These are phyloP conservation scores for Ceratocystis destructans DNA, from an alignment of 2,329 filamentous ascomycete genomes.

Conservation along the genomic window DNA sequence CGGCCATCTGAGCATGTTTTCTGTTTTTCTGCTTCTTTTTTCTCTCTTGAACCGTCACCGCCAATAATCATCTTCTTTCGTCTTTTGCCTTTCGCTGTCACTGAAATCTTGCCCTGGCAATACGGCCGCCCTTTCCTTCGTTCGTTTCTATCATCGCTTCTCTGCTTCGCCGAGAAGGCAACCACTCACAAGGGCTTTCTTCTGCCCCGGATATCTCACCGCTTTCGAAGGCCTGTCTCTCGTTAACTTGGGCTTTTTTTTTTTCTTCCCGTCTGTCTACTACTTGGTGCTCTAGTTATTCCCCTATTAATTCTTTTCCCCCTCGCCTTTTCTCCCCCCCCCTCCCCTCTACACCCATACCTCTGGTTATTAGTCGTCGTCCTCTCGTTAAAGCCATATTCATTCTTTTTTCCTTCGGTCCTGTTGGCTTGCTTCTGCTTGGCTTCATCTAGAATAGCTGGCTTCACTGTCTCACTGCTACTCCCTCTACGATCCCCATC, in stretches of 20 bases:
- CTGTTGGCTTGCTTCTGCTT: not conserved
- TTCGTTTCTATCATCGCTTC: not conserved
- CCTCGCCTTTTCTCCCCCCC: not conserved
- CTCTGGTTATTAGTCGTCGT: not conserved
- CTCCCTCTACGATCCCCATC: not conserved
- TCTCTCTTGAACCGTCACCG: not conserved
- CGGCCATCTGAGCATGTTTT: not conserved
- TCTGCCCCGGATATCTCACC: not conserved
- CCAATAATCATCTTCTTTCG: not conserved
- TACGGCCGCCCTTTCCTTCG: not conserved
- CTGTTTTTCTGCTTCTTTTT: not conserved
- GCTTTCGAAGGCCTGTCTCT: not conserved
- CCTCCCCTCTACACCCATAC: not conserved
- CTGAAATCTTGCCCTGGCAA: not conserved
- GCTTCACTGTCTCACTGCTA: not conserved
- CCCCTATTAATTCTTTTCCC: not conserved
- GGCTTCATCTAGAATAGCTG: not conserved
- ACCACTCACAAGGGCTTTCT: not conserved
- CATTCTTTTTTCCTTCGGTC: not conserved
- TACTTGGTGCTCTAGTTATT: not conserved
- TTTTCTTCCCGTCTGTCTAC: not conserved
- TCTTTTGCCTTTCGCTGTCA: not conserved
- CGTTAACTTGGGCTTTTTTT: not conserved
- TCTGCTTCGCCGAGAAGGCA: not conserved
- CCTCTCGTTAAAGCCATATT: slow-evolving; percentile 6